These are phyloP conservation scores for Echinochloa phyllopogon DNA, from an alignment of 176 grass and related monocot genomes.

Conservation along the genomic window DNA sequence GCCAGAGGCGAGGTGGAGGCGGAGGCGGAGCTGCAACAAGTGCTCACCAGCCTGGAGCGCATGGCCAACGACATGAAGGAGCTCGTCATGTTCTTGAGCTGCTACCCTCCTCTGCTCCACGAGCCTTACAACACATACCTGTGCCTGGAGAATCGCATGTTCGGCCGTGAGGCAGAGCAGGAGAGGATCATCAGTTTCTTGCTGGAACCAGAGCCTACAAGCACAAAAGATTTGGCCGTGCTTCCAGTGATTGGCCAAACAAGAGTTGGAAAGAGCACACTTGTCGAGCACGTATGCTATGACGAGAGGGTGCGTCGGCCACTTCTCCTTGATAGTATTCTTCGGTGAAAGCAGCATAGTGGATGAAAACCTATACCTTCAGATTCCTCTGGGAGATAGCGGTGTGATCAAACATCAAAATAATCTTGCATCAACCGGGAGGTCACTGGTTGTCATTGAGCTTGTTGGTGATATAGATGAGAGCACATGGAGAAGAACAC, in stretches of 20 bases:
- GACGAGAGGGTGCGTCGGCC: slow-evolving; percentile 40
- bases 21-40: neutral
- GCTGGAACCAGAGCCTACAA: neutral
- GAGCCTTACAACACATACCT: neutral
- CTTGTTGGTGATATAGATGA: neutral
- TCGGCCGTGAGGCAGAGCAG: slow-evolving; percentile 40
- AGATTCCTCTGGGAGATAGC: neutral
- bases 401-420: neutral
- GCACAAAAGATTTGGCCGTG: neutral
- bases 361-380: neutral
- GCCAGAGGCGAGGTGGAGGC: neutral
- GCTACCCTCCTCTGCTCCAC: neutral
- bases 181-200: slow-evolving; percentile 27
- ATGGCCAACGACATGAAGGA: slow-evolving; percentile 4
- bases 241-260: slow-evolving; percentile 10
- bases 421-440: neutral
- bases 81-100: neutral
- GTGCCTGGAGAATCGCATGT: slow-evolving; percentile 35
- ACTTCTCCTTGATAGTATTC: slow-evolving; percentile 29
- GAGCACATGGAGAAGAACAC: neutral
- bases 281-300: slow-evolving; percentile 43
- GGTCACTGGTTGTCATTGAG: slow-evolving; percentile 14
- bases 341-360: neutral
- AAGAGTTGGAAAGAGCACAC: slow-evolving; percentile 53
- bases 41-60: neutral